Conservation (phyloP, 1,284 basidiomycete species). For the Tilletiaria anomala region DNA sequence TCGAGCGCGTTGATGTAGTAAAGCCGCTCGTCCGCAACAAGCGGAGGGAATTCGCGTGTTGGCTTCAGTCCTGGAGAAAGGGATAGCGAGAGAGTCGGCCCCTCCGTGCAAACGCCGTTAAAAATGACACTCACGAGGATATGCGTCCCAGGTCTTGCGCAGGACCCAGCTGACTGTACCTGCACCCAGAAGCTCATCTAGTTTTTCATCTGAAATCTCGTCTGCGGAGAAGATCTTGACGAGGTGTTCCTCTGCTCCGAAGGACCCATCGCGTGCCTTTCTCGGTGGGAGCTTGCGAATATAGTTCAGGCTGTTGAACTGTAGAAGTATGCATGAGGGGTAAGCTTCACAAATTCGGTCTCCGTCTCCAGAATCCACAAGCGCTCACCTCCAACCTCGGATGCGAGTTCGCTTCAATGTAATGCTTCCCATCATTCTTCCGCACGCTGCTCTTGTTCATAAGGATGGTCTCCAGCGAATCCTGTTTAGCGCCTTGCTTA, state of each 20-base stretch:
- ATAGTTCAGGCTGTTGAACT: slow-evolving; percentile 82
- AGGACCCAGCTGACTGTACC: slow-evolving; percentile 52
- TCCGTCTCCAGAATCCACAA: background rate
- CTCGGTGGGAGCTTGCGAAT: slow-evolving; percentile 49
- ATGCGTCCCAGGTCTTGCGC: slow-evolving; percentile 53
- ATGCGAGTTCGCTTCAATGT: too few relatives aligned
- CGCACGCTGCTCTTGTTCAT: too few relatives aligned
- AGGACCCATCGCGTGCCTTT: slow-evolving; percentile 11
- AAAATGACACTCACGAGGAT: slow-evolving; percentile 42
- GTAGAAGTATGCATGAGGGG: slow-evolving; percentile 42
- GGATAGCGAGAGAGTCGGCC: too few relatives aligned
- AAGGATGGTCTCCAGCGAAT: too few relatives aligned
- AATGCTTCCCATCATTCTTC: too few relatives aligned
- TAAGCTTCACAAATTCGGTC: slow-evolving; percentile 1
- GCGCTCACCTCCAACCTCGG: too few relatives aligned
- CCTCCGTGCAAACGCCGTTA: too few relatives aligned
- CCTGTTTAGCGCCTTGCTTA: too few relatives aligned
- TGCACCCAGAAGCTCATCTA: slow-evolving; percentile 41
- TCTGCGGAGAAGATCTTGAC: slow-evolving; percentile 60
- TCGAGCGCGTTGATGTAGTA: slow-evolving; percentile 85
- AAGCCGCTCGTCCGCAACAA: slow-evolving; percentile 59
- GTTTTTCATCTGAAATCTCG: slow-evolving; percentile 53
- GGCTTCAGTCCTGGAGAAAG: slow-evolving; percentile 56
- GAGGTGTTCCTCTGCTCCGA: slow-evolving; percentile 15
- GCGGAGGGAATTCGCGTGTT: slow-evolving; percentile 54